These are phyloP conservation scores for Russula ochroleuca DNA, from an alignment of 768 basidiomycete species.

Conservation along the genomic window DNA sequence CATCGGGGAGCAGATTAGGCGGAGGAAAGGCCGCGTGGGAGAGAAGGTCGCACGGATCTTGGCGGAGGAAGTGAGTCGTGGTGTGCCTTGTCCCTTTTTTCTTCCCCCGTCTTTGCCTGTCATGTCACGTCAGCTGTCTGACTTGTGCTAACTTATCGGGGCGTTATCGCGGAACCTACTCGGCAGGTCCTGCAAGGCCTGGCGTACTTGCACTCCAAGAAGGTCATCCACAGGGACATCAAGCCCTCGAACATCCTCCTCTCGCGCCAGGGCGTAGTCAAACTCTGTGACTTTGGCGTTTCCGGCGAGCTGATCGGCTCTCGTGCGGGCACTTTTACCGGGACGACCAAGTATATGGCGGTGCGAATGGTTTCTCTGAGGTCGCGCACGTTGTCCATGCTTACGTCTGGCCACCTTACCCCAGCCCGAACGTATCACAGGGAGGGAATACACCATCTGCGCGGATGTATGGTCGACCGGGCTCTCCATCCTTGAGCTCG, in stretches of 20 bases:
- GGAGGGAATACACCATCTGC: slow-evolving; percentile 82
- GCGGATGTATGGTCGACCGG: slow-evolving; percentile 96
- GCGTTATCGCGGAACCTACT: neutral
- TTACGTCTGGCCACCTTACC: neutral
- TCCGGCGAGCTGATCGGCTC: slow-evolving; percentile 87
- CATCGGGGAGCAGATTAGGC: slow-evolving; percentile 72
- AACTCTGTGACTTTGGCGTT: slow-evolving; percentile 89
- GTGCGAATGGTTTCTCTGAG: slow-evolving; percentile 39
- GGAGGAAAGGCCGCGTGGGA: slow-evolving; percentile 64
- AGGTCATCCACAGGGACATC: slow-evolving; percentile 88
- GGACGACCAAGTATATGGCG: slow-evolving; percentile 94
- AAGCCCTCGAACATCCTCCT: slow-evolving; percentile 86
- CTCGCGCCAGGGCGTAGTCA: slow-evolving; percentile 79
- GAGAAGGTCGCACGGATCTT: slow-evolving; percentile 81
- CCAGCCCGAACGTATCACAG: slow-evolving; percentile 86
- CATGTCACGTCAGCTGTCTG: neutral
- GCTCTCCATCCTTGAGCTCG: slow-evolving; percentile 83
- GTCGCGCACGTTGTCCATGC: neutral
- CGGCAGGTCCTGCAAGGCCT: slow-evolving; percentile 73
- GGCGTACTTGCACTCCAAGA: slow-evolving; percentile 77
- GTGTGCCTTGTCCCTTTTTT: slow-evolving; percentile 29
- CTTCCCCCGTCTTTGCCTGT: neutral
- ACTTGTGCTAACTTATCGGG: neutral
- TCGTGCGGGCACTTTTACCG: slow-evolving; percentile 86
- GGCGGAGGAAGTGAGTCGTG: slow-evolving; percentile 69